Evolutionary conservation across 2,329 filamentous ascomycete species (phyloP), one percentile per base, ranked within the genome.

Genomic region (Ophiostoma himal-ulmi): DNA sequence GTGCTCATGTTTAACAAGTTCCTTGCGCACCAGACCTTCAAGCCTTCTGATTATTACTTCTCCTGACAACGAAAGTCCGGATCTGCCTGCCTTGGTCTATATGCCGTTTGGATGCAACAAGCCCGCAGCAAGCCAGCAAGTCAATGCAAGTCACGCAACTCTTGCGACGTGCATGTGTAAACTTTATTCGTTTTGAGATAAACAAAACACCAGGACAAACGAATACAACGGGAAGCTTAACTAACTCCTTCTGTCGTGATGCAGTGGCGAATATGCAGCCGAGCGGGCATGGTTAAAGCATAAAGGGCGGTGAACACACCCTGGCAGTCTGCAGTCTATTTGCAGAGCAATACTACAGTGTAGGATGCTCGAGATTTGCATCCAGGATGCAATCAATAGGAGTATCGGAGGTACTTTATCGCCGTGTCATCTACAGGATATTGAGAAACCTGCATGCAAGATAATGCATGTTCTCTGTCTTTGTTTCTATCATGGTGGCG

Each of bases 251-350:
- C n/a, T 65, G 62, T 65, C 62, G n/a, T 65, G 62, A n/a, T 62
- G 26, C 57, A 62, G 57, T 34, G 57, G 57, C 57, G 57, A 62
- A 34, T 60, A 62, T 62, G 57, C 57, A 62, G 57, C 14, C 3
- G 57, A 62, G 57, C 36, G 57, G 57, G 26, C 57, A 62, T 62
- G 17, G 22, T 62, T 62, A 62, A 62, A 62, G 57, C 57, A 62
- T 13, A 26, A 62, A 34, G 26, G 26, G 57, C 57, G 57, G 57
- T 62, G 57, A 62, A 62, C n/a, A 26, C 57, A 62, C 26, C 57
- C 26, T 34, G 57, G 22, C 26, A 62, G 57, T 34, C 14, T 20
- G 22, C 14, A 14, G 26, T 62, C 20, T 22, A 52, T 52, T 1
- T 52, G 8, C n/a, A 20, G 10, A 20, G 7, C 11, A 7, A 48